These are phyloP conservation scores for Hypomyces perniciosus DNA, from an alignment of 2,329 filamentous ascomycete genomes.

Conservation along the genomic window DNA sequence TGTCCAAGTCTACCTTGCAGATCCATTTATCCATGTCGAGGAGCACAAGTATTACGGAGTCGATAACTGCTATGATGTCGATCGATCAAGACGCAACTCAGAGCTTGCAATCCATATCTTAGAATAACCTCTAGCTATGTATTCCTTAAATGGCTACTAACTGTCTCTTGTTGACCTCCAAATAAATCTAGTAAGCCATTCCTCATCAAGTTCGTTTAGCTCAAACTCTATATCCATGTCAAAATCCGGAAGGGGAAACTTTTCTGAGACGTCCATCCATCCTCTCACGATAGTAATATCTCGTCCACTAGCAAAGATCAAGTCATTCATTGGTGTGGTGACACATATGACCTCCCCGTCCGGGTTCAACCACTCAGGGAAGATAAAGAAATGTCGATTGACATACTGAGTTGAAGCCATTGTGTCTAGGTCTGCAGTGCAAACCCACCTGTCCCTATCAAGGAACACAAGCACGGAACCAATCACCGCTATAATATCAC, in stretches of 20 bases:
- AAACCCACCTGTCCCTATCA: slow-evolving; percentile 4
- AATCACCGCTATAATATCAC: slow-evolving; percentile 1
- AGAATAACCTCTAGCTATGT: not conserved
- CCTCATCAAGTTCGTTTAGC: not conserved
- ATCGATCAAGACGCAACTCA: not conserved
- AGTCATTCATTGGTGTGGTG: not conserved
- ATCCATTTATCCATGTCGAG: slow-evolving; percentile 6
- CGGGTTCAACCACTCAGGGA: slow-evolving; percentile 1
- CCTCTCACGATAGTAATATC: not conserved
- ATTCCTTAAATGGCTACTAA: no score
- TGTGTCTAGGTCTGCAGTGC: slow-evolving; percentile 2
- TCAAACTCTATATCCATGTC: not conserved
- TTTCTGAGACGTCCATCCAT: not conserved
- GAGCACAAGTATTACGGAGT: not conserved
- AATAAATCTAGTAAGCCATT: not conserved
- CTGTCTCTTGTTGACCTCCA: no score
- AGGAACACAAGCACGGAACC: not conserved
- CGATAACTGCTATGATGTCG: not conserved
- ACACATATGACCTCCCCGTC: not conserved
- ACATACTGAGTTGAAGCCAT: not conserved
- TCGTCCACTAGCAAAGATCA: not conserved
- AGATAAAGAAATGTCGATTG: slow-evolving; percentile 3
- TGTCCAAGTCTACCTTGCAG: slow-evolving; percentile 2
- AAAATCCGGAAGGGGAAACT: not conserved
- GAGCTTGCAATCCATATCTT: not conserved